Evolutionary conservation across 768 basidiomycete species (phyloP).

Genomic region (Suillus paluster): DNA sequence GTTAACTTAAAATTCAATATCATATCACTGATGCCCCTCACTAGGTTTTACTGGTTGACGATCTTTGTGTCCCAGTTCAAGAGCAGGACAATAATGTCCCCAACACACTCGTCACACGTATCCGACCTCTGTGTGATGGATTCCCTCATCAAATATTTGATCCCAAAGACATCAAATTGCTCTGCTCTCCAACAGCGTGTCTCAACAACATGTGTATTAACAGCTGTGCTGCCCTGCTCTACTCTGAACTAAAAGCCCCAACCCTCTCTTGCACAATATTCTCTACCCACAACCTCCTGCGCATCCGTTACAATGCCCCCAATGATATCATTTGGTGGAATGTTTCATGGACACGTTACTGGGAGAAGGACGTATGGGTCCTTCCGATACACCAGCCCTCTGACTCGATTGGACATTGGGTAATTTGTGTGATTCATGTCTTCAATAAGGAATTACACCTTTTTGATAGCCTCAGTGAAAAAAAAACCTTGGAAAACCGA

Average conservation of each 20-base stretch:
- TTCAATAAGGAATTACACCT: background rate
- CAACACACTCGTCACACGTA: background rate
- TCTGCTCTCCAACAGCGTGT: constrained; percentile 3
- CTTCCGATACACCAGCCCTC: constrained; percentile 38
- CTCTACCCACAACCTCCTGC: constrained; percentile 14
- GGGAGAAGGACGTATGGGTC: constrained; percentile 38
- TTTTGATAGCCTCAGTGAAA: constrained; percentile 7
- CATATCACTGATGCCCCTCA: background rate
- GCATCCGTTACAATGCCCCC: background rate
- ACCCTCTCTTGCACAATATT: constrained; percentile 11
- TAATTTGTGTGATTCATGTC: constrained; percentile 20
- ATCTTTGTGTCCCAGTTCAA: background rate
- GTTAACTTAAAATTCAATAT: background rate
- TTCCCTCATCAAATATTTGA: constrained; percentile 13
- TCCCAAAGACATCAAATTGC: constrained; percentile 9
- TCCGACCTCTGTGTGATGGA: background rate
- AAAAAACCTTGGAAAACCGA: background rate
- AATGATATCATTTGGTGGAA: constrained; percentile 27
- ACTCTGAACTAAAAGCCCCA: background rate
- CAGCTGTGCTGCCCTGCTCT: constrained; percentile 16
- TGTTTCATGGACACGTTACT: constrained; percentile 23
- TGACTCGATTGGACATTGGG: constrained; percentile 33
- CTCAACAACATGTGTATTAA: constrained; percentile 21
- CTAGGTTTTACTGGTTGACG: background rate
- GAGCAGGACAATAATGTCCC: background rate